phyloP scores from a whole-genome alignment of 768 basidiomycete genomes.

The Naganishia vaughanmartiniae region DNA sequence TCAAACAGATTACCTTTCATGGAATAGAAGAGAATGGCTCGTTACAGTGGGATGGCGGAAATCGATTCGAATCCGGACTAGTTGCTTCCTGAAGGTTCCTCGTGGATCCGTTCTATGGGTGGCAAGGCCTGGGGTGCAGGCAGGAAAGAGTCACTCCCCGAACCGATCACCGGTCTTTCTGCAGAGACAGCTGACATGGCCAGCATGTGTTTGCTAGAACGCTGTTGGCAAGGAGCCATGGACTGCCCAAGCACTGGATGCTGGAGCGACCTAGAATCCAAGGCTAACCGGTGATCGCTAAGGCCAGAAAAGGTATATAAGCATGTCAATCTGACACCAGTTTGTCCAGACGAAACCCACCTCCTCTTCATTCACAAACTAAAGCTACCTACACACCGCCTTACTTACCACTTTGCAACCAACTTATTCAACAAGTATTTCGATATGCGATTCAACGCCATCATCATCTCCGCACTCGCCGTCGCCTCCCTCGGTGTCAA shows the following conservation, averaged over 20 bases:
- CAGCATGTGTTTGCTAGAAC: too few relatives aligned
- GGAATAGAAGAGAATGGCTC: background rate
- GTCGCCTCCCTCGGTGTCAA: background rate
- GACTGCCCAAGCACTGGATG: background rate
- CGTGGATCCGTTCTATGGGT: background rate
- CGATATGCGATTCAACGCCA: conserved; percentile 14
- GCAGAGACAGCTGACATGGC: too few relatives aligned
- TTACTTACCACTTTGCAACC: background rate
- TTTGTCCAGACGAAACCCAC: background rate
- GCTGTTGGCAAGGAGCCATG: too few relatives aligned
- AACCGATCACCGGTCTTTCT: too few relatives aligned
- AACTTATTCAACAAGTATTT: background rate
- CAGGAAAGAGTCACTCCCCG: too few relatives aligned
- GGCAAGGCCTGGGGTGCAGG: too few relatives aligned
- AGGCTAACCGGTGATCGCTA: background rate
- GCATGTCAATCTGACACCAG: background rate
- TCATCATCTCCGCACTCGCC: conserved; percentile 6
- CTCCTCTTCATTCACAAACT: background rate
- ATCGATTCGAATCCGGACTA: background rate
- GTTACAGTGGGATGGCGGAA: background rate
- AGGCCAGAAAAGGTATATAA: conserved; percentile 2
- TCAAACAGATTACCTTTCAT: background rate
- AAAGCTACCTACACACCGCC: background rate
- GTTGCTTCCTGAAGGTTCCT: background rate
- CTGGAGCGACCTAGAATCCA: background rate